Conservation (phyloP, 768 basidiomycete genomes). For the Trametes meyenii region DNA sequence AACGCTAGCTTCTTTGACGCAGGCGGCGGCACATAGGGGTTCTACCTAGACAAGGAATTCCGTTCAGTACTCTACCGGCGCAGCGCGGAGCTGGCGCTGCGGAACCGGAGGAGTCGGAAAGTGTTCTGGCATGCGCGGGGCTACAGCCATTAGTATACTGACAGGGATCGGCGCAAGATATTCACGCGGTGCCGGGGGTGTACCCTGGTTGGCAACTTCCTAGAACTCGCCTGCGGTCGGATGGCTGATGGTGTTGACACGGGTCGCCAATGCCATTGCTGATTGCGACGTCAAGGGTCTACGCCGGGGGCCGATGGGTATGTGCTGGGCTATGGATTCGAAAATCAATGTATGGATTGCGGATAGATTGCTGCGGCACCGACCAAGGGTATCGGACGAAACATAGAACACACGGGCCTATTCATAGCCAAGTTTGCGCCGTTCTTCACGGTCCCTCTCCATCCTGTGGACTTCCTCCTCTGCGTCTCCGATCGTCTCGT, state of each 20-base stretch:
- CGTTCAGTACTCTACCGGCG: neutral
- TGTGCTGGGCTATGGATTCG: neutral
- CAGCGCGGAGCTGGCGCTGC: neutral
- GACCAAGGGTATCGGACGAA: slow-evolving; percentile 1
- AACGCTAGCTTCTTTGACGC: neutral
- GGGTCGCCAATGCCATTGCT: too few relatives aligned
- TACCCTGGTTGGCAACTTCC: too few relatives aligned
- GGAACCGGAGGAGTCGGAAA: neutral
- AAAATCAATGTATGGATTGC: too few relatives aligned
- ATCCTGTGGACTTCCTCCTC: slow-evolving; percentile 60
- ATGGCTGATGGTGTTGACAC: too few relatives aligned
- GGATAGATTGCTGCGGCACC: neutral
- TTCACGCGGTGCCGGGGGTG: too few relatives aligned
- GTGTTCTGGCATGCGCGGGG: neutral
- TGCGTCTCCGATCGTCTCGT: slow-evolving; percentile 69
- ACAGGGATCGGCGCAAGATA: too few relatives aligned
- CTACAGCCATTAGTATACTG: too few relatives aligned
- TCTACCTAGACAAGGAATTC: neutral
- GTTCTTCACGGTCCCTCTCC: slow-evolving; percentile 64
- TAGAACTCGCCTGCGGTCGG: too few relatives aligned
- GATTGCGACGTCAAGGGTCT: too few relatives aligned
- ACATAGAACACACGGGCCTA: slow-evolving; percentile 18
- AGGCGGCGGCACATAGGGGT: slow-evolving; percentile 1
- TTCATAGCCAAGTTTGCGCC: slow-evolving; percentile 62
- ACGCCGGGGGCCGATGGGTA: neutral